Base-by-base conservation (phyloP, 2,329 filamentous ascomycete genomes). In the Monosporascus sp. region DNA sequence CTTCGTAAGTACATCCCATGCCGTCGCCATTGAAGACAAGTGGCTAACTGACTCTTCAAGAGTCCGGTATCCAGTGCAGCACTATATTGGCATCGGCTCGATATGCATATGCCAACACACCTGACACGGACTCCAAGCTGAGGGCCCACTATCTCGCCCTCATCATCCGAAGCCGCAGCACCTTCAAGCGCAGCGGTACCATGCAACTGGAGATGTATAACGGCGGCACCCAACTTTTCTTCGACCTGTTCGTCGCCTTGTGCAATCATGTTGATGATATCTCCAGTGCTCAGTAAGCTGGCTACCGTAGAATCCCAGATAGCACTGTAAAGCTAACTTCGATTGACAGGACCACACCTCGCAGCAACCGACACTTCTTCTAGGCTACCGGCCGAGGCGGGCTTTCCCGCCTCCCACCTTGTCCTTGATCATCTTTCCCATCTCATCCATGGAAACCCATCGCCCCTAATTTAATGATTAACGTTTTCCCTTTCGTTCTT, bases 171-270 rank as follows among this genome's bases (percentile, higher is more conserved):
- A 90, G 87, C 63, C 84, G 92, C 61, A 82, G 83, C 66, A 96
- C 90, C 2, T 96, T 97, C 74, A 96, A 96, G 79, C 82, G 90
- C 52, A 96, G 91, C 71, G 91, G 91, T 52, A 96, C 91, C 3
- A 96, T 96, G 91, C 92, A 96, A 73, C 83, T 90, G 61, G 91
- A 96, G 75, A 96, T 97, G 91, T 88, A 88, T 70, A 83, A 84
- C 57, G 92, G 92, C 27, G 90, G 90, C 51, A 88, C 78, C 1
- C 82, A 88, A 66, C 78, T 96, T 55, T 96, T 96, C 76, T 97
- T 96, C 68, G 92, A 96, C 68, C 78, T 96, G 45, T 97, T 96
- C 69, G 92, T 96, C 49, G 91, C 92, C 19, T 84, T 96, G 73
- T 91, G 89, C 73, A 96, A 96, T 69, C 90, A 96, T 67, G 88